Evolutionary conservation across 108 stramenopile genomes (phyloP).

Genomic region (Skeletonema potamos): DNA sequence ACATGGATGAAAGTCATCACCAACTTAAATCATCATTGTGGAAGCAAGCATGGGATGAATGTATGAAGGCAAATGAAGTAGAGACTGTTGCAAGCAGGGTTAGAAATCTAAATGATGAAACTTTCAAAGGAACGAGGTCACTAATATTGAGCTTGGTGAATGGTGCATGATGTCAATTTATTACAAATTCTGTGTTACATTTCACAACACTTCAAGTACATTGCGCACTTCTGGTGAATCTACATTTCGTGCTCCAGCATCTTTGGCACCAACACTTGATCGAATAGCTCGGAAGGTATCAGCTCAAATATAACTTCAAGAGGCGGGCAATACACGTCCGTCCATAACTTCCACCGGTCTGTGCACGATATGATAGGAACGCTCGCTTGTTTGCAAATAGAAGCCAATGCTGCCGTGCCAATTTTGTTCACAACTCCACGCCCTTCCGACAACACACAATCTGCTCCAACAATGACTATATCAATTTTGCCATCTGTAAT

Average conservation of each 20-base stretch:
- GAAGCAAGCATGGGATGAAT: not conserved
- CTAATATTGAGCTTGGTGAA: not conserved
- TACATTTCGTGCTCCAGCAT: not conserved
- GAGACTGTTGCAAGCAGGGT: not conserved
- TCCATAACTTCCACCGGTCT: slow-evolving; percentile 56
- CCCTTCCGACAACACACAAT: slow-evolving; percentile 39
- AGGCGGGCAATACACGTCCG: slow-evolving; percentile 54
- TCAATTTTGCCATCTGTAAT: slow-evolving; percentile 28
- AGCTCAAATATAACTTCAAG: slow-evolving; percentile 56
- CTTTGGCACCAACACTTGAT: slow-evolving; percentile 25
- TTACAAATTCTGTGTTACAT: not conserved
- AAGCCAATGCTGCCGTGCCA: slow-evolving; percentile 35
- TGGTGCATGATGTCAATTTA: not conserved
- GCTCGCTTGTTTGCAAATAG: slow-evolving; percentile 3
- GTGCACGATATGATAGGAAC: slow-evolving; percentile 44
- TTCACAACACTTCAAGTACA: not conserved
- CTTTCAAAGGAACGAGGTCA: not conserved
- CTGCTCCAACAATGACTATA: slow-evolving; percentile 46
- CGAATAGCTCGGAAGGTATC: slow-evolving; percentile 29
- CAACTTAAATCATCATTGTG: not conserved
- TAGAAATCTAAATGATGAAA: not conserved
- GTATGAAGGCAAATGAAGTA: not conserved
- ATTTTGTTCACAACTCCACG: slow-evolving; percentile 51
- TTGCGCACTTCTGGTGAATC: not conserved
- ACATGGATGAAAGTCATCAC: not conserved